Evolutionary conservation across 495 filamentous ascomycete genomes (phyloP).

Genomic region (Sordaria brevicollis): DNA sequence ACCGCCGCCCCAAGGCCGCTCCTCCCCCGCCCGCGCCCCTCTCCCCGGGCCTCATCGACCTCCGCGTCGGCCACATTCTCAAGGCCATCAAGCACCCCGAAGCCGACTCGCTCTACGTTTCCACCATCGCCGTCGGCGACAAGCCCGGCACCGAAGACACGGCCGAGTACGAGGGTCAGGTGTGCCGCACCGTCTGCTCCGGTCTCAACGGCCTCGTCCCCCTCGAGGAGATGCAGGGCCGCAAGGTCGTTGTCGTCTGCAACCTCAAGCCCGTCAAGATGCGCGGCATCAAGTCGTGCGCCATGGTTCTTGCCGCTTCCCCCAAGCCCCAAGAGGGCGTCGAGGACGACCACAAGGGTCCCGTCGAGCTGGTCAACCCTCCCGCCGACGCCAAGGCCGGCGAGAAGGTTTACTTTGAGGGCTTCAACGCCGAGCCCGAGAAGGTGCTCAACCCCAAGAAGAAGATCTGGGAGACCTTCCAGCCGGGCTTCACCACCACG

Average conservation of each 20-base stretch:
- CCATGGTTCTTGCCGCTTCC: constrained; percentile 95
- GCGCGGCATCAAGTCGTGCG: constrained; percentile 88
- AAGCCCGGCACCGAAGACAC: constrained; percentile 78
- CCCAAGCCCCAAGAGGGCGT: constrained; percentile 67
- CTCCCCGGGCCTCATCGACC: constrained; percentile 79
- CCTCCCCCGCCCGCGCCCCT: constrained; percentile 58
- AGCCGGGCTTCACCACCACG: constrained; percentile 88
- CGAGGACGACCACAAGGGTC: constrained; percentile 74
- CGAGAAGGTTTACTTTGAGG: constrained; percentile 84
- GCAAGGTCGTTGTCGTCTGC: constrained; percentile 89
- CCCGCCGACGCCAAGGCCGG: constrained; percentile 71
- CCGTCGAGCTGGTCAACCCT: constrained; percentile 85
- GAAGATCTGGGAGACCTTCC: constrained; percentile 94
- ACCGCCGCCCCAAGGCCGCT: constrained; percentile 63
- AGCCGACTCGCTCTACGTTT: constrained; percentile 90
- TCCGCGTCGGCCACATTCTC: constrained; percentile 93
- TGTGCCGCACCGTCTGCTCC: constrained; percentile 90
- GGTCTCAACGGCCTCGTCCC: constrained; percentile 89
- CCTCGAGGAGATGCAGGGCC: constrained; percentile 88
- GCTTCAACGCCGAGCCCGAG: constrained; percentile 88
- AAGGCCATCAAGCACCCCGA: constrained; percentile 92
- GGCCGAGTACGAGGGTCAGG: constrained; percentile 71
- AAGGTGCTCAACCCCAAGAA: constrained; percentile 94
- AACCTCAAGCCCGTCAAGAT: constrained; percentile 99
- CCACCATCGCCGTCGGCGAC: constrained; percentile 94